Evolutionary conservation across 2,329 filamentous ascomycete genomes (phyloP).

Genomic region (Lachnellula occidentalis): DNA sequence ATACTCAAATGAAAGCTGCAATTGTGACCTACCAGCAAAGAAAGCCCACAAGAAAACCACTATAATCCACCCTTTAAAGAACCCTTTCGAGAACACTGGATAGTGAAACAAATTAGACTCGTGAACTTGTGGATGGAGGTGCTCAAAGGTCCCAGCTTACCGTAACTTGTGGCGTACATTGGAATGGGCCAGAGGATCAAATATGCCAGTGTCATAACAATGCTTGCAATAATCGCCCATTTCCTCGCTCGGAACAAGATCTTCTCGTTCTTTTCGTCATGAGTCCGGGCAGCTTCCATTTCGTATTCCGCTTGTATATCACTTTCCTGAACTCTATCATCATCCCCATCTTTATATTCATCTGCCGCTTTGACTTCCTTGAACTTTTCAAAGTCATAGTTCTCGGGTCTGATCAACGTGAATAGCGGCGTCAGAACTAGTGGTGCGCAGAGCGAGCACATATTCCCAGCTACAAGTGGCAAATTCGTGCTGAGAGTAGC

Average conservation of each 20-base stretch:
- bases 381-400: conserved; percentile 23
- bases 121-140: background rate
- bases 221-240: conserved; percentile 11
- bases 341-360: conserved; percentile 9
- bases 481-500: conserved; percentile 15
- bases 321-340: background rate
- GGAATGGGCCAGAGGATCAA: conserved; percentile 22
- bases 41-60: conserved; percentile 25
- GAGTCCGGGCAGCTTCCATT: background rate
- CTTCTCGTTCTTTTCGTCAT: conserved; percentile 11
- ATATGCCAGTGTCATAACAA: conserved; percentile 19
- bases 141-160: background rate
- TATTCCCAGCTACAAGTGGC: conserved; percentile 24
- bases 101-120: background rate
- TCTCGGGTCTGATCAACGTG: conserved; percentile 20
- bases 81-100: conserved; percentile 13
- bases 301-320: background rate
- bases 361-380: conserved; percentile 13
- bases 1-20: background rate
- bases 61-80: conserved; percentile 26
- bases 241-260: conserved; percentile 17
- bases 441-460: conserved; percentile 17
- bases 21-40: conserved; percentile 10
- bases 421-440: conserved; percentile 21
- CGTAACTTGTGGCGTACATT: conserved; percentile 23